These are phyloP conservation scores for Postia placenta DNA, from an alignment of 768 basidiomycete genomes.

Conservation along the genomic window DNA sequence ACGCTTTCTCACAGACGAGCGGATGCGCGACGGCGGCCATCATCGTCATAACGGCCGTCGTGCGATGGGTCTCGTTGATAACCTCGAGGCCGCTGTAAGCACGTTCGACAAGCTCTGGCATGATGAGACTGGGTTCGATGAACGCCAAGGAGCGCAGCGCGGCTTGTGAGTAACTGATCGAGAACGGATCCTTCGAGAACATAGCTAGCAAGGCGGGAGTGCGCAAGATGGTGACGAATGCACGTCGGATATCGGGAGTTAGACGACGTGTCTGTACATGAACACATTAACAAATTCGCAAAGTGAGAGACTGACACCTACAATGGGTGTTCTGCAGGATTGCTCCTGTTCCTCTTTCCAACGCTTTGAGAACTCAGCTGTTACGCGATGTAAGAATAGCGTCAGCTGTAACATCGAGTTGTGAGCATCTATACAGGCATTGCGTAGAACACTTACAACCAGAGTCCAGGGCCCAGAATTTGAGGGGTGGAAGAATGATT, in stretches of 20 bases:
- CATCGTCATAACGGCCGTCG: slow-evolving; percentile 85
- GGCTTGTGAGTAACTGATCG: slow-evolving; percentile 77
- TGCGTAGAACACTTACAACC: slow-evolving; percentile 31
- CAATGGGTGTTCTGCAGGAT: slow-evolving; percentile 73
- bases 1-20: slow-evolving; percentile 68
- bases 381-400: slow-evolving; percentile 65
- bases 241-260: slow-evolving; percentile 72
- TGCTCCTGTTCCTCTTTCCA: slow-evolving; percentile 72
- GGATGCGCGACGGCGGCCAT: slow-evolving; percentile 73
- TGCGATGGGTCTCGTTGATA: slow-evolving; percentile 92
- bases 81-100: slow-evolving; percentile 90
- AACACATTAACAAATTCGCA: no score
- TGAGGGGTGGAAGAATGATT: slow-evolving; percentile 93
- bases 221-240: slow-evolving; percentile 74
- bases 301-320: slow-evolving; percentile 37
- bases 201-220: slow-evolving; percentile 88
- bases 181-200: slow-evolving; percentile 80
- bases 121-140: slow-evolving; percentile 77
- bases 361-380: slow-evolving; percentile 74
- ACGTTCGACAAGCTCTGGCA: slow-evolving; percentile 88
- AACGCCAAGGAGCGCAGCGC: slow-evolving; percentile 73
- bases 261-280: slow-evolving; percentile 65
- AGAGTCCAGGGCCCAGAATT: slow-evolving; percentile 85
- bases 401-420: slow-evolving; percentile 40
- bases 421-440: slow-evolving; percentile 5